Evolutionary conservation across 2,329 filamentous ascomycete species (phyloP), one percentile per base, ranked within the genome.

Genomic region (Cercospora sesami): DNA sequence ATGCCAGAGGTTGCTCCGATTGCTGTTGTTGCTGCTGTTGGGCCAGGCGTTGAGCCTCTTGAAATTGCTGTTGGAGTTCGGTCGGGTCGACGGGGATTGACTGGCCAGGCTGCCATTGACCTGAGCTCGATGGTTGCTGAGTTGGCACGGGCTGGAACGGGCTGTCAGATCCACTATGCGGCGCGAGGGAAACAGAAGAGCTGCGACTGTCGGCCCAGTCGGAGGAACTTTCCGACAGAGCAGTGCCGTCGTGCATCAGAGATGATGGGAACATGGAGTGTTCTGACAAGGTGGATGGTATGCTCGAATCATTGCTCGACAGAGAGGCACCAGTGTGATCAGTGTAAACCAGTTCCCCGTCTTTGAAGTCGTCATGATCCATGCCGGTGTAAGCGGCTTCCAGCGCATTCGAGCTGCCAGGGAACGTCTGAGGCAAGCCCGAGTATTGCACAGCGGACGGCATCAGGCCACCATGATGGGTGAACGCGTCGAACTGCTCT

Each of bases 61-160:
- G 72, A 70, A 79, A 79, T 48, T 78, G 73, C 51, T 77, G 73
- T n/a, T 73, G 75, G 23, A 78, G 71, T 10, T 73, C 73, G 45
- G 72, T 73, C 31, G 76, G 72, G 53, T 79, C 76, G n/a, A 79
- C 76, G 3, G 77, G 77, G 12, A 78, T 71, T 2, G 77, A 79
- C 64, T 78, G 76, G 21, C 77, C 78, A 26, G 78, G 77, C 60
- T 78, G 76, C 78, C 78, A 79, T 69, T 77, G 75, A 18, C 74
- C 73, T 23, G 69, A 71, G 4, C 68, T 72, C 4, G 70, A 60
- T 26, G 63, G 33, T 58, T 68, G 70, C 23, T 64, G 60, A 59
- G 65, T 59, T 14, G 48, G 60, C 48, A 69, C 66, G 42, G 71
- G 69, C 31, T 63, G 67, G 48, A 66, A 70, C 6, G 57, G 53